phyloP scores from a whole-genome alignment of 179 eudicot genomes.

The Actinidia chinensis region DNA sequence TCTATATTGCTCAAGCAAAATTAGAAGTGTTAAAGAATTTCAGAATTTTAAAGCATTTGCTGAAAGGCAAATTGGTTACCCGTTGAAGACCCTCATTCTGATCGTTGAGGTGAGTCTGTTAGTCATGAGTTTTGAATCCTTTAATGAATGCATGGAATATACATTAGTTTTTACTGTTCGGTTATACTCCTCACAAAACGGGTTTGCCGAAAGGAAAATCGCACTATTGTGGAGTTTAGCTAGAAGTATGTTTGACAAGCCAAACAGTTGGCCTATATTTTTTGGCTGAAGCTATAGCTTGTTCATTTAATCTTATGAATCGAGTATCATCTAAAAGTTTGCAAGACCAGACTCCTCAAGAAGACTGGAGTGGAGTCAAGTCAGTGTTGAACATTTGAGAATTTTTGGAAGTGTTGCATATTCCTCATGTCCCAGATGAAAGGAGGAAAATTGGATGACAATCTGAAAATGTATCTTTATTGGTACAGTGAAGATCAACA shows the following conservation, averaged over 20 bases:
- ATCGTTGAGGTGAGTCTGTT: neutral
- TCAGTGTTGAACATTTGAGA: slow-evolving; percentile 16
- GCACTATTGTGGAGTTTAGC: slow-evolving; percentile 13
- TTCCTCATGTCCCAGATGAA: slow-evolving; percentile 6
- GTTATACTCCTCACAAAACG: slow-evolving; percentile 16
- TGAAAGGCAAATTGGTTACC: neutral
- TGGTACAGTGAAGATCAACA: neutral
- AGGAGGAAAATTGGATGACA: slow-evolving; percentile 21
- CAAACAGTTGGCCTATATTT: neutral
- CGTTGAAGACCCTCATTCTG: neutral
- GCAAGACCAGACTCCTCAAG: slow-evolving; percentile 5
- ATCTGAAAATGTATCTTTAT: slow-evolving; percentile 13
- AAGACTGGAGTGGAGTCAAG: slow-evolving; percentile 21
- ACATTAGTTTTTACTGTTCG: neutral
- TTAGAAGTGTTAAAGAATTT: neutral
- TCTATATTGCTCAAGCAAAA: neutral
- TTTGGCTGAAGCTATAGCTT: slow-evolving; percentile 3
- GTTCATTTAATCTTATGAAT: slow-evolving; percentile 5
- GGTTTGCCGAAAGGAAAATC: slow-evolving; percentile 15
- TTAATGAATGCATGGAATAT: neutral
- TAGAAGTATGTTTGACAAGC: slow-evolving; percentile 1
- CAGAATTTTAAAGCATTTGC: neutral
- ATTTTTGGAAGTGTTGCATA: slow-evolving; percentile 14
- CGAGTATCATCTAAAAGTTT: neutral
- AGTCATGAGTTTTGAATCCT: neutral